Evolutionary conservation across 352 stramenopile genomes (phyloP), one percentile per base, ranked within the genome.

Genomic region (Phytophthora meadii): DNA sequence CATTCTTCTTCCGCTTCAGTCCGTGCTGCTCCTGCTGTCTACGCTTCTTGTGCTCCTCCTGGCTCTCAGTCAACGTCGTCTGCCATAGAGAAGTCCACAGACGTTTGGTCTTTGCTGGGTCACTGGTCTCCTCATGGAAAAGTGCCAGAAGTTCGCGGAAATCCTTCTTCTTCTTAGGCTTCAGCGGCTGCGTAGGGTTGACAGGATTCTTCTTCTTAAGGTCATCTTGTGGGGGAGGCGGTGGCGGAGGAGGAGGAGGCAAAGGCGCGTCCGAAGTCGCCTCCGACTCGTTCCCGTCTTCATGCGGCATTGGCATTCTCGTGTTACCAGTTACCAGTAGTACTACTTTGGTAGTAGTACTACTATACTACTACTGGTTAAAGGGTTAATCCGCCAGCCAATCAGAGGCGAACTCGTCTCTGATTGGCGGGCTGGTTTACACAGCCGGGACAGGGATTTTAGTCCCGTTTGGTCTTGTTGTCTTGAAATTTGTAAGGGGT

Each of bases 71-170:
- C 30, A 90, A 70, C 55, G 81, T 84, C 46, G 72, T 56, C 30
- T 84, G 68, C 69, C 72, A 89, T 28, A 93, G 55, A 5, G 54
- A 34, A 19, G 65, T 68, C 84, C 82, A 91, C 55, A 52, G 57
- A 27, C 54, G 54, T 47, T 70, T 65, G 10, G 41, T 22, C 28
- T 62, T 44, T 14, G 44, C 45, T 1, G 45, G 27, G 40, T 81
- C 70, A 52, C 32, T 48, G 14, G 11, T 8, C 7, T 77, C 65
- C 27, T 76, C 68, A 51, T 92, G 80, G 51, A 92, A 90, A 22
- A 90, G 74, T 56, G 78, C 57, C 32, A 90, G 53, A 34, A 90
- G 82, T 40, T 90, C 80, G n/a, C 82, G 81, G 39, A 90, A 86
- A 56, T 93, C 84, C 54, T 87, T 76, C 45, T 72, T 77, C 60